phyloP scores from a whole-genome alignment of 2,329 filamentous ascomycete genomes.

The Basipetospora chlamydospora region DNA sequence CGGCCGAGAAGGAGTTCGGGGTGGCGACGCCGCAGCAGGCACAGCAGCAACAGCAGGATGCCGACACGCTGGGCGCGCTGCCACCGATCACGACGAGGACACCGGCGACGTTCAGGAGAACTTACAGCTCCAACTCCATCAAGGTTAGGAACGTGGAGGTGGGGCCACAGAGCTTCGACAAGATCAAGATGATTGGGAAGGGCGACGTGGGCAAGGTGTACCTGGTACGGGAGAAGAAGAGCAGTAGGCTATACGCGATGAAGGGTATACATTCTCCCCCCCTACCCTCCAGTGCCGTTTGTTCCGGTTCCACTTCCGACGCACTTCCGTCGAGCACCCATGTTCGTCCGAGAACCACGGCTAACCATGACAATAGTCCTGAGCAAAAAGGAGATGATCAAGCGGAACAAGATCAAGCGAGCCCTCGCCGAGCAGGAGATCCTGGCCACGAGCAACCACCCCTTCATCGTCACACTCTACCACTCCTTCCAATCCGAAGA shows the following conservation, averaged over 20 bases:
- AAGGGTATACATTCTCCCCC: constrained; percentile 51
- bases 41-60: constrained; percentile 22
- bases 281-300: not conserved
- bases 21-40: constrained; percentile 8
- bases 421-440: constrained; percentile 97
- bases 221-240: constrained; percentile 95
- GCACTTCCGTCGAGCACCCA: too few relatives aligned
- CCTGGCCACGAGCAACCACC: constrained; percentile 93
- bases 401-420: constrained; percentile 99
- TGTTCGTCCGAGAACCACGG: too few relatives aligned
- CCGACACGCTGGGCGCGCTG: constrained; percentile 44
- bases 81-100: constrained; percentile 53
- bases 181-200: constrained; percentile 98
- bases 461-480: constrained; percentile 96
- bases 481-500: constrained; percentile 99
- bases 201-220: constrained; percentile 98
- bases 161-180: constrained; percentile 89
- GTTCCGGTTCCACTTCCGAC: not conserved
- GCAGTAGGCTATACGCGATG: constrained; percentile 89
- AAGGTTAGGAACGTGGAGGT: constrained; percentile 97
- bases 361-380: constrained; percentile 46
- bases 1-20: too few relatives aligned
- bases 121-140: constrained; percentile 98
- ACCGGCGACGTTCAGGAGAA: constrained; percentile 70
- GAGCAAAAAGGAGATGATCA: constrained; percentile 99